Evolutionary conservation across 2,329 filamentous ascomycete species (phyloP).

Genomic region (Fusarium piperis): DNA sequence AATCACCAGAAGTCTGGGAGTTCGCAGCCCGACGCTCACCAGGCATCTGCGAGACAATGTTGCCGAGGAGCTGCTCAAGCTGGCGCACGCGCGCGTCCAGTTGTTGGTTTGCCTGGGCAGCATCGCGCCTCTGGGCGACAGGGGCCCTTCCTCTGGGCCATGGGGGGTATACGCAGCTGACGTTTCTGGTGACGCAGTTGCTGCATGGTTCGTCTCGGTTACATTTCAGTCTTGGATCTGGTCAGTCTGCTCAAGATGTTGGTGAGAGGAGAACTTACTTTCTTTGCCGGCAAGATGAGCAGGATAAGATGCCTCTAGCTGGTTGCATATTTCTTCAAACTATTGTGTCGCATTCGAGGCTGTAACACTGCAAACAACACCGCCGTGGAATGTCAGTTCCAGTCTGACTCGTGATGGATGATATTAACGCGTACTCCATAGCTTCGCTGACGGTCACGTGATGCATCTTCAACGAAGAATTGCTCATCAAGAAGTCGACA

Average conservation of each 20-base stretch:
- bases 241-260: neutral
- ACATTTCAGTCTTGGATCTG: slow-evolving; percentile 20
- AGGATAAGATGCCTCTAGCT: neutral
- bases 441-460: neutral
- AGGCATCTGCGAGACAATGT: slow-evolving; percentile 27
- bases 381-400: neutral
- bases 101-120: slow-evolving; percentile 3
- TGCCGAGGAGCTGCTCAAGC: slow-evolving; percentile 29
- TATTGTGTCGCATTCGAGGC: neutral
- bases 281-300: neutral
- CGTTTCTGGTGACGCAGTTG: slow-evolving; percentile 29
- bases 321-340: neutral
- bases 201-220: slow-evolving; percentile 34
- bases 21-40: neutral
- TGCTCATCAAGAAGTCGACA: neutral
- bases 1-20: slow-evolving; percentile 1
- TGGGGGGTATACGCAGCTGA: slow-evolving; percentile 21
- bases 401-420: neutral
- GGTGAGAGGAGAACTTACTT: neutral
- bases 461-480: neutral
- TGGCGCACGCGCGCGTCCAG: slow-evolving; percentile 25
- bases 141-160: slow-evolving; percentile 15
- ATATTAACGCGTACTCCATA: neutral
- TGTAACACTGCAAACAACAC: neutral
- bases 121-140: slow-evolving; percentile 2